Evolutionary conservation across 805 yeast species (phyloP), one percentile per base, ranked within the genome.

Genomic region (Zygoascus ofunaensis): DNA sequence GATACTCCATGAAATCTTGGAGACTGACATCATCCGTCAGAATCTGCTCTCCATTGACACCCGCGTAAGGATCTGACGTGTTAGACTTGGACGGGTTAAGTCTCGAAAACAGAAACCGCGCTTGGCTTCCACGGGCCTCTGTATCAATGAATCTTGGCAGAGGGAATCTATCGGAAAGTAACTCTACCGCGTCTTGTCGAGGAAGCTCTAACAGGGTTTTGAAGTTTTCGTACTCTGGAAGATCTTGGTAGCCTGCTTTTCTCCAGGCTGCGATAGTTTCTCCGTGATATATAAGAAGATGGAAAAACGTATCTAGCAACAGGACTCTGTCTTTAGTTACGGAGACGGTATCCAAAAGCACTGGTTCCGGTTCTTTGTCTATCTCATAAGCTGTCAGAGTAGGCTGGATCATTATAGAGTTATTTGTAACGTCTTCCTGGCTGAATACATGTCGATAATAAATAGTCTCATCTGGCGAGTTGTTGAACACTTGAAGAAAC

Each of bases 401-500:
- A 45, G 97, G 97, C 65, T 89, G 97, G 50, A 89, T 87, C 95
- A 89, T 89, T 49, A 87, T 83, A 58, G 89, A 70, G n/a, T 94
- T 82, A 65, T 87, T 90, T 52, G 80, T 80, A 34, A 87, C 83
- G 61, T 87, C 96, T 57, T 89, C 95, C 53, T 85, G 79, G 55
- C 80, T 72, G 60, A 89, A 75, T 17, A 85, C 80, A 63, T 89
- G 97, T 63, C 95, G 81, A 66, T 87, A 85, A 64, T 86, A 89
- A 30, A 94, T 94, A 40, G 95, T 86, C 68, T 89, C 97, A 70
- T 89, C 97, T 2, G 97, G 97, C 4, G 97, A 89, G 64, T 86
- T 86, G 68, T 89, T 89, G 72, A 89, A 89, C 33, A 87, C 92
- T 63, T 86, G 92, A 58, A 89, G 72, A 61, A 89, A 86, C 62